Percentiles rank a stretch among this genome's conserved stretches.
These are phyloP conservation scores for Cytospora piceae DNA, from an alignment of 2,329 filamentous ascomycete species.

Conservation along the genomic window DNA sequence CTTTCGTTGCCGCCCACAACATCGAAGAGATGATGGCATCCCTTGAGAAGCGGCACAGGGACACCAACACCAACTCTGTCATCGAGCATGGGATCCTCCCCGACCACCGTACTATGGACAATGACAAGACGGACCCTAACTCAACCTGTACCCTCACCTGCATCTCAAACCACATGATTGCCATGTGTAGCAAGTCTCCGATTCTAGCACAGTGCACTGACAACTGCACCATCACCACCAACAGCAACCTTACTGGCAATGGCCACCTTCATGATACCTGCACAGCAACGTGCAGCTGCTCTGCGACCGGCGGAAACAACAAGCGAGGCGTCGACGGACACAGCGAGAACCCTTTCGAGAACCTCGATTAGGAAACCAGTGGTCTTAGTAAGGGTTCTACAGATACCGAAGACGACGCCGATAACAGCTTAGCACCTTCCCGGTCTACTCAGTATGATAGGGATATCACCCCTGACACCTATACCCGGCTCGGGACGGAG, in stretches of 20 bases:
- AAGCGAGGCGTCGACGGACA: neutral
- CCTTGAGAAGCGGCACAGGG: neutral
- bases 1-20: neutral
- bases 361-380: slow-evolving; percentile 23
- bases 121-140: neutral
- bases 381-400: neutral
- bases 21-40: neutral
- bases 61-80: neutral
- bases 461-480: slow-evolving; percentile 1
- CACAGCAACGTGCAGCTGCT: neutral
- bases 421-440: neutral
- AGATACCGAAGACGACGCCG: slow-evolving; percentile 4
- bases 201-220: neutral
- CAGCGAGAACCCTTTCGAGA: slow-evolving; percentile 7
- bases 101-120: neutral
- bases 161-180: neutral
- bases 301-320: neutral
- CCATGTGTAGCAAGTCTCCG: neutral
- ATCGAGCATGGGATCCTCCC: neutral
- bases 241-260: neutral
- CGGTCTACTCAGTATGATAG: neutral
- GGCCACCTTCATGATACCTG: neutral
- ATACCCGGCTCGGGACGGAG: slow-evolving; percentile 1
- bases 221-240: neutral
- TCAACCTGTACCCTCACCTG: neutral